Evolutionary conservation across 2,329 filamentous ascomycete species (phyloP).

Genomic region (Calonectria henricotiae): DNA sequence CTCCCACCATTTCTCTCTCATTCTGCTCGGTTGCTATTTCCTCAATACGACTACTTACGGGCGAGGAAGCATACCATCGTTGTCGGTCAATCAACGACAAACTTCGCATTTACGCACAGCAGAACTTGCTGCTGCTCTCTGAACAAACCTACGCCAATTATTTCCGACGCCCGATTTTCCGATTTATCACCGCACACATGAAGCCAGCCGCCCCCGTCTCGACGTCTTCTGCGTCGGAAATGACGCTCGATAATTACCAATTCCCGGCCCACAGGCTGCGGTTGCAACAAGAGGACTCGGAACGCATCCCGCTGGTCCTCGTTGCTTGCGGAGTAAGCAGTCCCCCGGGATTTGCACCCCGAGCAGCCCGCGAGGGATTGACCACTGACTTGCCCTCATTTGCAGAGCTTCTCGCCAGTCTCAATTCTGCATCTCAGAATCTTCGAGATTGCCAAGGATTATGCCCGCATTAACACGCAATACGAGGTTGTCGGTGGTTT

Average conservation of each 20-base stretch:
- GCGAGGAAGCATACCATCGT: not conserved
- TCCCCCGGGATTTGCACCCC: not conserved
- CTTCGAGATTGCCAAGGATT: conserved; percentile 17
- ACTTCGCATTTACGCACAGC: not conserved
- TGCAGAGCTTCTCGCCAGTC: conserved; percentile 8
- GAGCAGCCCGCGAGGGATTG: not conserved
- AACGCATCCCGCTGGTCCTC: conserved; percentile 18
- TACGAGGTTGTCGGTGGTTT: conserved; percentile 20
- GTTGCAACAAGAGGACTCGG: conserved; percentile 20
- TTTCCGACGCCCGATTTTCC: conserved; percentile 6
- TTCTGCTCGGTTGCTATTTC: not conserved
- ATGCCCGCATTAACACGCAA: conserved; percentile 16
- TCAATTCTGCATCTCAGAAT: conserved; percentile 23
- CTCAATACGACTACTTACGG: not conserved
- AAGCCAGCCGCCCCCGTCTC: conserved; percentile 3
- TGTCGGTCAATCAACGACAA: not conserved
- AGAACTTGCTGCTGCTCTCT: not conserved
- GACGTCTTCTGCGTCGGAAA: conserved; percentile 12
- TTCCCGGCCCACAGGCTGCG: conserved; percentile 11
- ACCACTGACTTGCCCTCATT: not conserved
- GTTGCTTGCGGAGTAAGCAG: conserved; percentile 19
- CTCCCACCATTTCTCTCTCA: not conserved
- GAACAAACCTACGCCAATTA: not conserved
- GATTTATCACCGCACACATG: conserved; percentile 16
- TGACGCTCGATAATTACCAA: conserved; percentile 20